phyloP scores from a whole-genome alignment of 2,329 filamentous ascomycete genomes.

The Alternaria alternata region DNA sequence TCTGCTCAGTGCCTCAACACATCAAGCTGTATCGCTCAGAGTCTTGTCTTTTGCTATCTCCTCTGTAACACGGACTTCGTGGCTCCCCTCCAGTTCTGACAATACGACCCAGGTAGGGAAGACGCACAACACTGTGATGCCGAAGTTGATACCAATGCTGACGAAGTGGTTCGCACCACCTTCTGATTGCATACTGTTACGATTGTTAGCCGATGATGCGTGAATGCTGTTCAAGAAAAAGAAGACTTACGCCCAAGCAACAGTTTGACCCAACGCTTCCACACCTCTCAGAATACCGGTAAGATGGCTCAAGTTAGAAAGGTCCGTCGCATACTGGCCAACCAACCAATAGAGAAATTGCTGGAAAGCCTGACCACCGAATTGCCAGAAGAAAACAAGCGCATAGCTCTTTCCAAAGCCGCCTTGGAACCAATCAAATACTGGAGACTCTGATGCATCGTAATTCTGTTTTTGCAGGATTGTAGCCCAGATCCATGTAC shows the following conservation, averaged over 20 bases:
- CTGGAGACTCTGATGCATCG: slow-evolving; percentile 33
- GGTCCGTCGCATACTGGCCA: slow-evolving; percentile 47
- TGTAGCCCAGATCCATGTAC: slow-evolving; percentile 49
- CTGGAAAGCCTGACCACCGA: slow-evolving; percentile 48
- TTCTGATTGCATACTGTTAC: slow-evolving; percentile 43
- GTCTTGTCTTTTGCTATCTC: slow-evolving; percentile 11
- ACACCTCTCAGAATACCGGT: slow-evolving; percentile 48
- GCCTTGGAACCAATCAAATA: slow-evolving; percentile 46
- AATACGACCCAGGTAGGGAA: slow-evolving; percentile 47
- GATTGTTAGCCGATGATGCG: slow-evolving; percentile 15
- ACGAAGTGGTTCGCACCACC: slow-evolving; percentile 49
- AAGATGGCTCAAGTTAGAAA: slow-evolving; percentile 43
- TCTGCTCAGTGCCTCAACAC: not conserved
- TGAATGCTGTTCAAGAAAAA: not conserved
- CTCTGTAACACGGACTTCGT: slow-evolving; percentile 38
- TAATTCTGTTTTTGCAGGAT: slow-evolving; percentile 47
- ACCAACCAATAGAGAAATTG: slow-evolving; percentile 50
- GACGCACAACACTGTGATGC: slow-evolving; percentile 41
- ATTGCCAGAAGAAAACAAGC: slow-evolving; percentile 49
- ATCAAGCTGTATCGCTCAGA: slow-evolving; percentile 2
- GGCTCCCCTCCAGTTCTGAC: slow-evolving; percentile 41
- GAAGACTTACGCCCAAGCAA: slow-evolving; percentile 46
- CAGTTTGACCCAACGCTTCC: slow-evolving; percentile 47
- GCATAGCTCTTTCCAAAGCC: slow-evolving; percentile 47
- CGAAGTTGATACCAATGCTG: slow-evolving; percentile 48